Evolutionary conservation across 371 early-diverging fungal genomes (phyloP), one percentile per base, ranked within the genome.

Genomic region (Actinomortierella ambigua): DNA sequence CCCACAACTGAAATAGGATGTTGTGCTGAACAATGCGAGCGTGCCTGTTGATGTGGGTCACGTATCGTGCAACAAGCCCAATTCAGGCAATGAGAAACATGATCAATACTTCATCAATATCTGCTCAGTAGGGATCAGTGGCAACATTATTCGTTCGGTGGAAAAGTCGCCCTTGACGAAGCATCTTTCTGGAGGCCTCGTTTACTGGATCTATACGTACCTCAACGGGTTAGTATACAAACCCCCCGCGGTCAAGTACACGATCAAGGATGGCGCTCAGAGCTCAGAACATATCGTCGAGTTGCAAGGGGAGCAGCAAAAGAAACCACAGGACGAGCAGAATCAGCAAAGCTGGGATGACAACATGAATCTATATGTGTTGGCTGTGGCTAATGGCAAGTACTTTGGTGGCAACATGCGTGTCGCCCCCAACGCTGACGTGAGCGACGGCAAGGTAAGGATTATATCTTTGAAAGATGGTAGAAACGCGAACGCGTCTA

Each of bases 391-490:
- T n/a, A 78, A 78, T 44, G 78, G 68, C 11, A 53, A 47, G 1
- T 76, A 67, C n/a, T 39, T 76, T 7, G 75, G 77, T 42, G 70
- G 77, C 5, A 67, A 67, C 53, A 73, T 70, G 70, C 67, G 59
- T 20, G 55, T 76, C 23, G 73, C 71, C 8, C 70, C 71, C 44
- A 63, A 71, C 0, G 75, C 70, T 0, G 53, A 68, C 14, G 58
- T 68, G 11, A 17, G 57, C 13, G 70, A 66, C 23, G 60, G 73
- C n/a, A 56, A 66, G 64, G 77, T 71, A 67, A 40, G 22, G 18
- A 48, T 8, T 18, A 13, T 20, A 6, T n/a, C n/a, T n/a, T n/a
- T n/a, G n/a, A n/a, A n/a, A n/a, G n/a, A n/a, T n/a, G n/a, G n/a
- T n/a, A n/a, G n/a, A n/a, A n/a, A n/a, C n/a, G n/a, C n/a, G n/a